These are phyloP conservation scores for Eucalyptus tenuipes DNA, from an alignment of 345 rosid genomes.

Conservation along the genomic window DNA sequence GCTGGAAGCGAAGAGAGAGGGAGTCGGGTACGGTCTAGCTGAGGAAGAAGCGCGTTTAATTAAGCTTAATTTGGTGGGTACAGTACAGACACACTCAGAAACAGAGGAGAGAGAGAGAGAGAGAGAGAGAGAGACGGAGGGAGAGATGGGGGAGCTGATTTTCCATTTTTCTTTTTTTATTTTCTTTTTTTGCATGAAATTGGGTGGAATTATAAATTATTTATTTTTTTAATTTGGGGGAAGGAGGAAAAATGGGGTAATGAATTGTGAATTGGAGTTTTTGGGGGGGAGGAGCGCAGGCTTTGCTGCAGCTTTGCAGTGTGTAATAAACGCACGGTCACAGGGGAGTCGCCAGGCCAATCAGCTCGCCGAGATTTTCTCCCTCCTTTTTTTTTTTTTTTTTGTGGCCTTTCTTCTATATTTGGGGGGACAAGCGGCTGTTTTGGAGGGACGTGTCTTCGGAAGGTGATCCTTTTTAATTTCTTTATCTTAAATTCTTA, in stretches of 20 bases:
- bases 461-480: not conserved
- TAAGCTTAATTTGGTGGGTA: not conserved
- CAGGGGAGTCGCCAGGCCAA: not conserved
- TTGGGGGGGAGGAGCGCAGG: not conserved
- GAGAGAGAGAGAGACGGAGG: not conserved
- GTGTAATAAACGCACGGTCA: not conserved
- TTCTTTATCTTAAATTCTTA: not conserved
- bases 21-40: not conserved
- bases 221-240: not conserved
- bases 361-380: not conserved
- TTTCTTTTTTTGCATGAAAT: not conserved
- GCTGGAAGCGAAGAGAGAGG: not conserved
- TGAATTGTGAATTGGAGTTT: not conserved
- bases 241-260: not conserved
- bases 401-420: not conserved
- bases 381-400: accelerated
- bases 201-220: not conserved
- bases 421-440: not conserved
- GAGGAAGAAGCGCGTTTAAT: not conserved
- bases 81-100: not conserved
- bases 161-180: not conserved
- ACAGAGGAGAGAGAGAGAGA: not conserved
- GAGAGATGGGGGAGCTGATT: not conserved
- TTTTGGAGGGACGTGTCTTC: not conserved
- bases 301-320: not conserved